A percentile compares a stretch with the other conserved stretches of the same genome.
phyloP scores from a whole-genome alignment of 805 yeast genomes.

The Tetrapisispora taiwanensis region DNA sequence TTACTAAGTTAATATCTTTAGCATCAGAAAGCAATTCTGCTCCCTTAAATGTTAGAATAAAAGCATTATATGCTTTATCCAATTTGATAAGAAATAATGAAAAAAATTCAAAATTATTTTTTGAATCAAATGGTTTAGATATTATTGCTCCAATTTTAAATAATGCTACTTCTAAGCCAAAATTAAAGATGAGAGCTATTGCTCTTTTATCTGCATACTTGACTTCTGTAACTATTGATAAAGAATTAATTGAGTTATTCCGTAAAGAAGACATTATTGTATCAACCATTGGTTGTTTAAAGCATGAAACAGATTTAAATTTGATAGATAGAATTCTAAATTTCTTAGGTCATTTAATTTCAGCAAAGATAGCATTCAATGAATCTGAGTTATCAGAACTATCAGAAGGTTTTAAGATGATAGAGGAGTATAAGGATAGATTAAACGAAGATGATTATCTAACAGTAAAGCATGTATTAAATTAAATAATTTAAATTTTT shows the following conservation, averaged over 20 bases:
- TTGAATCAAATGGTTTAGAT: conserved; percentile 52
- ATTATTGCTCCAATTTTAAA: conserved; percentile 31
- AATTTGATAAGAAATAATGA: conserved; percentile 61
- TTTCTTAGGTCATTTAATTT: conserved; percentile 38
- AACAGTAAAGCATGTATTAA: conserved; percentile 15
- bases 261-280: conserved; percentile 28
- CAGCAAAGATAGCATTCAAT: conserved; percentile 37
- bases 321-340: conserved; percentile 49
- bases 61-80: conserved; percentile 71
- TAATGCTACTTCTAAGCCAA: conserved; percentile 24
- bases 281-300: conserved; percentile 20
- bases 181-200: conserved; percentile 42
- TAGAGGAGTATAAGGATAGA: conserved; percentile 37
- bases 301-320: conserved; percentile 32
- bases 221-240: conserved; percentile 39
- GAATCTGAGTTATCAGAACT: conserved; percentile 34
- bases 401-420: conserved; percentile 28
- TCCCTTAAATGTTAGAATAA: conserved; percentile 36
- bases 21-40: conserved; percentile 23
- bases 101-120: conserved; percentile 47
- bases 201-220: conserved; percentile 52
- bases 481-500: background rate
- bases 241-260: conserved; percentile 29
- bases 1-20: conserved; percentile 36
- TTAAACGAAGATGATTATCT: conserved; percentile 47